Conservation (phyloP, 2,329 filamentous ascomycete genomes). For the Colletotrichum sansevieriae region DNA sequence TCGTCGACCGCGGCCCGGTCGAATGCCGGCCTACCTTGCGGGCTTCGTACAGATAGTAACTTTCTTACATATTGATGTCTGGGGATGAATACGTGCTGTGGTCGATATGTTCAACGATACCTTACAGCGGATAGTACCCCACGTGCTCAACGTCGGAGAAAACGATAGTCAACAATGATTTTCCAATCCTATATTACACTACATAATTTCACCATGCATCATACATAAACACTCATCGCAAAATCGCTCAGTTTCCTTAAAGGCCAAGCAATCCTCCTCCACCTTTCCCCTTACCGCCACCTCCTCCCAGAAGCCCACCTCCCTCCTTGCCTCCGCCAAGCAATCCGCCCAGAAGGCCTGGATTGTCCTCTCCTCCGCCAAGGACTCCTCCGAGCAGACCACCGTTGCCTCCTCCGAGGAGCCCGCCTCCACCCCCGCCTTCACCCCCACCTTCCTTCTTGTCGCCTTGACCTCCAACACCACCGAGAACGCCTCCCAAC, state of each 20-base stretch:
- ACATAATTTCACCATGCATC: neutral
- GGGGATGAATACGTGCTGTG: too few relatives aligned
- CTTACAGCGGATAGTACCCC: too few relatives aligned
- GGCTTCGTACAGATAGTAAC: too few relatives aligned
- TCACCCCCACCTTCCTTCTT: slow-evolving; percentile 1
- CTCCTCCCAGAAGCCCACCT: neutral
- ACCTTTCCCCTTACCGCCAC: slow-evolving; percentile 10
- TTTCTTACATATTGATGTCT: too few relatives aligned
- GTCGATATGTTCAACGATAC: too few relatives aligned
- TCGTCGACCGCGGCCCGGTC: too few relatives aligned
- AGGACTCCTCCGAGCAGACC: slow-evolving; percentile 9
- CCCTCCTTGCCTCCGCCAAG: slow-evolving; percentile 14
- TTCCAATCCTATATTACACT: neutral
- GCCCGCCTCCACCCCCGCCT: slow-evolving; percentile 19
- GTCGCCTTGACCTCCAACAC: slow-evolving; percentile 11
- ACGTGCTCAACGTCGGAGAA: too few relatives aligned
- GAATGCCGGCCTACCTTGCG: too few relatives aligned
- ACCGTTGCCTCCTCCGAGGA: slow-evolving; percentile 21
- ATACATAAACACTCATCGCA: neutral
- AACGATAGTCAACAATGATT: too few relatives aligned
- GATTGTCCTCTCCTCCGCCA: slow-evolving; percentile 9
- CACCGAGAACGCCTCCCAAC: slow-evolving; percentile 31
- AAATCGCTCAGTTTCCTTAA: neutral
- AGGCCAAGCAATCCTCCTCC: slow-evolving; percentile 13
- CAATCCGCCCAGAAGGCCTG: neutral